phyloP scores from a whole-genome alignment of 2,329 filamentous ascomycete species.

The Celoporthe dispersa region DNA sequence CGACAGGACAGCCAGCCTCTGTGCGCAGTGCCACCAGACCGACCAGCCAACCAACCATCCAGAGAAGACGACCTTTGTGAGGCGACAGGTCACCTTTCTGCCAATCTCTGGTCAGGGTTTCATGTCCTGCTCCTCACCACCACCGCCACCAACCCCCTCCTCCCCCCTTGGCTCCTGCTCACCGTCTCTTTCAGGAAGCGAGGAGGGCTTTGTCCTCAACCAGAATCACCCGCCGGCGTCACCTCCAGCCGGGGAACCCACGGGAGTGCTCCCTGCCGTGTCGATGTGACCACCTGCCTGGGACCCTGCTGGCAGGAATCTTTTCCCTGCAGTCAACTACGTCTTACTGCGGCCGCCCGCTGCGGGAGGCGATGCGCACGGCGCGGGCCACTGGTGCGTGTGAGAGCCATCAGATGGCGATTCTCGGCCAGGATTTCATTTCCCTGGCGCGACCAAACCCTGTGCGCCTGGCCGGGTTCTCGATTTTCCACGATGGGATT shows the following conservation, averaged over 20 bases:
- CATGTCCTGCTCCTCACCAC: conserved; percentile 18
- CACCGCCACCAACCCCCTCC: neutral
- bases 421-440: conserved; percentile 14
- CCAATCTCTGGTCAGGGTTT: conserved; percentile 17
- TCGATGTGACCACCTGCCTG: neutral
- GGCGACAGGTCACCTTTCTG: conserved; percentile 16
- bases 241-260: neutral
- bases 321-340: neutral
- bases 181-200: too few species aligned
- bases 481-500: neutral
- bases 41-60: too few species aligned
- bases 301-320: neutral
- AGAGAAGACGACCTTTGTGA: neutral
- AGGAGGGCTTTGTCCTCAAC: too few species aligned
- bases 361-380: conserved; percentile 11
- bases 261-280: conserved; percentile 5
- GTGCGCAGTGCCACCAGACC: conserved; percentile 4
- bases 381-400: conserved; percentile 22
- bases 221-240: neutral
- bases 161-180: neutral
- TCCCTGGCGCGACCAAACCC: neutral
- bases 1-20: neutral
- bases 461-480: too few species aligned
- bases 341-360: conserved; percentile 2
- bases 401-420: neutral